Conservation (phyloP, 2,329 filamentous ascomycete species). For the Basipetospora chlamydospora region DNA sequence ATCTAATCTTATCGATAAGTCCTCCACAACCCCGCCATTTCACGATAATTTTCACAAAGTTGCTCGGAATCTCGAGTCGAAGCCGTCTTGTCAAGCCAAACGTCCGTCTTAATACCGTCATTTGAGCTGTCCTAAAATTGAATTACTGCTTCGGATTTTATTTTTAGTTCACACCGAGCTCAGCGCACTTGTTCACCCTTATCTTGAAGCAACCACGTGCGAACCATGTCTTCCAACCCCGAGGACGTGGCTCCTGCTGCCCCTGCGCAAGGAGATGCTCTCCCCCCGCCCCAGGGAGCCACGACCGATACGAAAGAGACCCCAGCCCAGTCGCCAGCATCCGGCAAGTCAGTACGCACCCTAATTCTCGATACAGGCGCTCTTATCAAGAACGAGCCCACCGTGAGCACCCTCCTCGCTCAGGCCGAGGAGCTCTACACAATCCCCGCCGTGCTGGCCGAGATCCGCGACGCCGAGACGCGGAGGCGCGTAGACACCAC, state of each 20-base stretch:
- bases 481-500: slow-evolving; percentile 70
- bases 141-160: too few species aligned
- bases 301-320: neutral
- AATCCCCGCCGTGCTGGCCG: slow-evolving; percentile 69
- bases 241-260: neutral
- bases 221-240: neutral
- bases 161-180: too few species aligned
- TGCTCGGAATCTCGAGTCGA: neutral
- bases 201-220: neutral
- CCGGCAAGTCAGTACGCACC: slow-evolving; percentile 57
- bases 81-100: neutral
- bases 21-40: neutral
- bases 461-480: slow-evolving; percentile 78
- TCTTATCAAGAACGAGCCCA: slow-evolving; percentile 83
- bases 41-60: neutral
- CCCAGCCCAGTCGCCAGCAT: neutral
- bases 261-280: neutral
- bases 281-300: neutral
- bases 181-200: neutral
- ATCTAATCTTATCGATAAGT: neutral
- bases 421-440: slow-evolving; percentile 69
- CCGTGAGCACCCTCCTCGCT: slow-evolving; percentile 65
- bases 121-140: too few species aligned
- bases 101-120: too few species aligned
- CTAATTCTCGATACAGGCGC: slow-evolving; percentile 85